phyloP scores from a whole-genome alignment of 2,329 filamentous ascomycete species.

The Cladosporium sp. region DNA sequence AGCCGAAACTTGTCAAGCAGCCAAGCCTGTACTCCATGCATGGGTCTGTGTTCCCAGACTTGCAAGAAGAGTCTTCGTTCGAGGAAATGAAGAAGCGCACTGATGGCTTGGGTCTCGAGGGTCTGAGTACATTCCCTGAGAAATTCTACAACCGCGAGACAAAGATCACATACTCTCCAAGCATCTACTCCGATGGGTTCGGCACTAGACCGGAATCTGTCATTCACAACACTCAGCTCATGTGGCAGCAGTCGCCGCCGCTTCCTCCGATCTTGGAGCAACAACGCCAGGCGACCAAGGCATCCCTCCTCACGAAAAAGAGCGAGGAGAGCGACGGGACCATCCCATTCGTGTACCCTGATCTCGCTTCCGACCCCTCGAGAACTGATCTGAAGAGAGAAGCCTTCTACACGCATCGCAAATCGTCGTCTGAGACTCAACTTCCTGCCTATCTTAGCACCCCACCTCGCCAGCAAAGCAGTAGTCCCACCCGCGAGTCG shows the following conservation, averaged over 20 bases:
- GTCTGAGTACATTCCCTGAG: conserved; percentile 26
- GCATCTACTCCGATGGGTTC: conserved; percentile 22
- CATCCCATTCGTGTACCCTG: conserved; percentile 19
- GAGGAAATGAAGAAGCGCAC: conserved; percentile 26
- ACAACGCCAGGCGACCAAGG: not conserved
- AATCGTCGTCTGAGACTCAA: not conserved
- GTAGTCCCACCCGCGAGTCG: conserved; percentile 9
- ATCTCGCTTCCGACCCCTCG: conserved; percentile 20
- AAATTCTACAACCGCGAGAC: conserved; percentile 15
- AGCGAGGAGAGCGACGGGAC: conserved; percentile 15
- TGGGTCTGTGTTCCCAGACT: conserved; percentile 25
- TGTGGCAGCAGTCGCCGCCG: not conserved
- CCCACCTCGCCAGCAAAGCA: conserved; percentile 12
- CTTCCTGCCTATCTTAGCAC: conserved; percentile 1
- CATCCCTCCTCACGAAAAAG: conserved; percentile 4
- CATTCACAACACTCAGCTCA: not conserved
- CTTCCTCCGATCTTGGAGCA: not conserved
- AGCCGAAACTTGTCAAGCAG: conserved; percentile 24
- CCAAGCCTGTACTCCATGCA: conserved; percentile 28
- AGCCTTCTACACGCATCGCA: not conserved
- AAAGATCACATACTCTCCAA: conserved; percentile 24
- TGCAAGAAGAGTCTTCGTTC: conserved; percentile 20
- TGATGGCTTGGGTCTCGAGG: conserved; percentile 26
- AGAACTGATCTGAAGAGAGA: not conserved
- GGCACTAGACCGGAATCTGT: not conserved